Percentiles rank a stretch among this genome's conserved stretches.
phyloP scores from a whole-genome alignment of 2,329 filamentous ascomycete genomes.

The Clarireedia homoeocarpa region DNA sequence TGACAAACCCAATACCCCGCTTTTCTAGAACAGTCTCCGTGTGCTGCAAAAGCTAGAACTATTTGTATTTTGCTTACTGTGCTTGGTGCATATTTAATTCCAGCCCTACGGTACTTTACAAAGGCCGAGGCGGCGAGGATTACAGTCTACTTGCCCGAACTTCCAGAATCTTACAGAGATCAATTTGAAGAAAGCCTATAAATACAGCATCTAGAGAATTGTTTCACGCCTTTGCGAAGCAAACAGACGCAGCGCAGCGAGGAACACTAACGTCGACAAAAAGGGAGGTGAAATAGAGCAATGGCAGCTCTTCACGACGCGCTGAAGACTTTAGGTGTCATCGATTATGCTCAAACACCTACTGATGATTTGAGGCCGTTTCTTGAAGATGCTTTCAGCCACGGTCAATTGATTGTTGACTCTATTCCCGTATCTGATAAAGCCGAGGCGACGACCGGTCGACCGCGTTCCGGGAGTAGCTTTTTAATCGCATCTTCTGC shows the following conservation, averaged over 20 bases:
- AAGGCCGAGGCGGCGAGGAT: too few relatives aligned
- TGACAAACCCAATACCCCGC: too few relatives aligned
- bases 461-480: constrained; percentile 50
- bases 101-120: too few relatives aligned
- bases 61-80: background rate
- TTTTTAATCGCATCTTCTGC: constrained; percentile 38
- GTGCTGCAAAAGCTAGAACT: too few relatives aligned
- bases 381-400: constrained; percentile 51
- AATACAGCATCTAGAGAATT: background rate
- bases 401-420: constrained; percentile 65
- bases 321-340: constrained; percentile 47
- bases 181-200: background rate
- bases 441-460: constrained; percentile 39
- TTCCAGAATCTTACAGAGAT: background rate
- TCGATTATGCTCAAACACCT: constrained; percentile 42
- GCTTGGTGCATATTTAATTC: background rate
- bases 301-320: constrained; percentile 55
- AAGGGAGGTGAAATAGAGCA: background rate
- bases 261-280: too few relatives aligned
- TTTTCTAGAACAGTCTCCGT: too few relatives aligned
- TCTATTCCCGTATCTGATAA: constrained; percentile 57
- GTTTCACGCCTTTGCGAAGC: too few relatives aligned
- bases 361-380: constrained; percentile 45
- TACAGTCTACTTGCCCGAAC: background rate
- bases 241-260: too few relatives aligned